Percentiles rank a stretch among this genome's conserved stretches.
Evolutionary conservation across 164 flowering plant genomes (phyloP).

Genomic region (Santalum album): DNA sequence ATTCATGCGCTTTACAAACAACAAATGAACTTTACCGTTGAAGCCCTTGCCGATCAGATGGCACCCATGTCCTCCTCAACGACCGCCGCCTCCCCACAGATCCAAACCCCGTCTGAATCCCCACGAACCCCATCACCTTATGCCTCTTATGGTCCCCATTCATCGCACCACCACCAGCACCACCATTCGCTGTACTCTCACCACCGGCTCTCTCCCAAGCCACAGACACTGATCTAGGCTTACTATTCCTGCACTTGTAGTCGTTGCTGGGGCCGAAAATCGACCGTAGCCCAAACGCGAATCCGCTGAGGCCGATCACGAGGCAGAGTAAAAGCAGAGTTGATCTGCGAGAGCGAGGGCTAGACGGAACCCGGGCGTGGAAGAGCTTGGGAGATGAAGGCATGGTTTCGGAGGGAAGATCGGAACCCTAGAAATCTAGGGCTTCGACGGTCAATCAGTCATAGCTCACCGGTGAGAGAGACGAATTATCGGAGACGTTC

Average conservation of each 20-base stretch:
- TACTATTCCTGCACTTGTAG: conserved; percentile 20
- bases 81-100: conserved; percentile 70
- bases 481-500: no score
- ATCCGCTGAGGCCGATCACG: conserved; percentile 44
- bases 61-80: conserved; percentile 88
- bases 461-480: not conserved
- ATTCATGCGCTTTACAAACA: no score
- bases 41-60: conserved; percentile 72
- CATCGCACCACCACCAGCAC: not conserved
- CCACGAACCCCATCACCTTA: conserved; percentile 92
- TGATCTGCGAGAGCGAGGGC: not conserved
- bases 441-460: not conserved
- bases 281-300: conserved; percentile 36
- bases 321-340: conserved; percentile 15
- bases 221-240: conserved; percentile 56
- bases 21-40: conserved; percentile 54
- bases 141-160: conserved; percentile 35
- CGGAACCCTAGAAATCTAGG: conserved; percentile 15
- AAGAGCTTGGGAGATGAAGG: conserved; percentile 61
- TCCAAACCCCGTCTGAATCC: conserved; percentile 87
- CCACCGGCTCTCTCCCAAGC: conserved; percentile 40
- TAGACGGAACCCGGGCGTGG: conserved; percentile 38
- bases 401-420: conserved; percentile 20
- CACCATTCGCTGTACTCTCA: conserved; percentile 4
- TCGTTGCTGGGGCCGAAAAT: conserved; percentile 15